Base-by-base conservation (phyloP, 1,139 yeast genomes). In the Yamadazyma conglobata region DNA sequence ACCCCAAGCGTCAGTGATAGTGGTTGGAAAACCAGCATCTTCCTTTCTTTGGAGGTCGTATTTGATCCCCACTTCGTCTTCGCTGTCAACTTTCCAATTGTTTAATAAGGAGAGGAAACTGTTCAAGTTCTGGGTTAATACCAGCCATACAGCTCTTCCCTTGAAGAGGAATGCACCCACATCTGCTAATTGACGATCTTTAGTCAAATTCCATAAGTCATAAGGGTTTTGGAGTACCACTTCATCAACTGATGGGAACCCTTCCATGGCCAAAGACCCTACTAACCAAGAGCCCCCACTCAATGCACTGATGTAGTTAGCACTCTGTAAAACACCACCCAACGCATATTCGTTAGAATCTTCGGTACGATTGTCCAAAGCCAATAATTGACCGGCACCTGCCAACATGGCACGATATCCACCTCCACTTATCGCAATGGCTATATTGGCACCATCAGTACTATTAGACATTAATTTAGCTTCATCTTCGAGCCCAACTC, bases 301-400 rank as follows among this genome's bases (percentile, higher is more conserved):
- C 22, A 66, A 52, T 0, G 65, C 69, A 32, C 58, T 46, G 9
- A 65, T 44, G 39, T 66, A 65, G 21, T 58, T 58, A 4, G 69
- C 41, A 34, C 61, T 46, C 37, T 66, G 70, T 22, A 66, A 48
- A 16, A 66, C 40, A 1, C 72, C 71, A 2, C 65, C 66, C 30
- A 65, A 50, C 3, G 46, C 48, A 7, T 34, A 18, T 4, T 71
- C 72, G 6, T 39, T 36, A 4, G 73, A 72, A 16, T 63, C 63
- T 2, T 54, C 58, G 5, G 93, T 81, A 47, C 96, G 69, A 45
- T 75, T 72, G 52, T 88, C 96, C 37, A 86, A 57, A 1, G 91
- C 96, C 10, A 89, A 65, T 24, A 87, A 57, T 54, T 80, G 79
- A 24, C 96, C 96, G 2, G 95, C 96, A n/a, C 95, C 95, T 34